Evolutionary conservation across 2,329 filamentous ascomycete genomes (phyloP).

Genomic region (Chaetomiaceae sp.): DNA sequence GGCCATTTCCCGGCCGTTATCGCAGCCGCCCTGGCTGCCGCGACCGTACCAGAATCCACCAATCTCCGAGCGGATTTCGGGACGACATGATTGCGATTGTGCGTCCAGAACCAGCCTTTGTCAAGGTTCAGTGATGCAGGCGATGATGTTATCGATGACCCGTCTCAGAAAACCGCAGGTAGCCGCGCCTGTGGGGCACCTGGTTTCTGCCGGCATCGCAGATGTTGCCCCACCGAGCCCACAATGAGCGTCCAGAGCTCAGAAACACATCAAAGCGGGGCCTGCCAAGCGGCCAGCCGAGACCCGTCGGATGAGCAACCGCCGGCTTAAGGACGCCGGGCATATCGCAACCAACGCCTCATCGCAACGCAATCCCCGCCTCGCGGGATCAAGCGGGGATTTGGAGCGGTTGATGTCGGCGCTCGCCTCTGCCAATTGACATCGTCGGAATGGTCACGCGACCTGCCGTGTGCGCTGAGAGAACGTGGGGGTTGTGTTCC

Average conservation of each 20-base stretch:
- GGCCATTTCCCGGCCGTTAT: slow-evolving; percentile 16
- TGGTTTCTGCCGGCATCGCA: slow-evolving; percentile 18
- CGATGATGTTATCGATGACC: slow-evolving; percentile 27
- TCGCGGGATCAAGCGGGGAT: not conserved
- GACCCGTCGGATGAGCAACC: not conserved
- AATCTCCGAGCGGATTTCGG: slow-evolving; percentile 4
- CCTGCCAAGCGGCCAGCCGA: slow-evolving; percentile 15
- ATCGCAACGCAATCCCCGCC: slow-evolving; percentile 1
- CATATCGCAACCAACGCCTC: not conserved
- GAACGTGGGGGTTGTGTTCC: not conserved
- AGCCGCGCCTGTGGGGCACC: slow-evolving; percentile 24
- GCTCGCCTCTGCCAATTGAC: not conserved
- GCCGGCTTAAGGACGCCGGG: slow-evolving; percentile 8
- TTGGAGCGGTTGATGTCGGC: slow-evolving; percentile 22
- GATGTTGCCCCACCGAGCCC: slow-evolving; percentile 11
- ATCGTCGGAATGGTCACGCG: slow-evolving; percentile 7
- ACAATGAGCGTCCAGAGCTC: not conserved
- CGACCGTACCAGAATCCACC: slow-evolving; percentile 6
- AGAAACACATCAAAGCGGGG: slow-evolving; percentile 8
- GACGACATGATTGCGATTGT: slow-evolving; percentile 16
- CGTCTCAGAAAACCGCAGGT: slow-evolving; percentile 29
- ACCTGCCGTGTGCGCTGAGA: not conserved
- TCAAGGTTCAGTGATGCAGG: slow-evolving; percentile 19
- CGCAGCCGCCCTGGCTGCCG: slow-evolving; percentile 8
- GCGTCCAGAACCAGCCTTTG: slow-evolving; percentile 19